Percentiles rank a stretch among this genome's conserved stretches.
These are phyloP conservation scores for Umbelopsis vinacea DNA, from an alignment of 192 early-diverging fungal species.

Conservation along the genomic window DNA sequence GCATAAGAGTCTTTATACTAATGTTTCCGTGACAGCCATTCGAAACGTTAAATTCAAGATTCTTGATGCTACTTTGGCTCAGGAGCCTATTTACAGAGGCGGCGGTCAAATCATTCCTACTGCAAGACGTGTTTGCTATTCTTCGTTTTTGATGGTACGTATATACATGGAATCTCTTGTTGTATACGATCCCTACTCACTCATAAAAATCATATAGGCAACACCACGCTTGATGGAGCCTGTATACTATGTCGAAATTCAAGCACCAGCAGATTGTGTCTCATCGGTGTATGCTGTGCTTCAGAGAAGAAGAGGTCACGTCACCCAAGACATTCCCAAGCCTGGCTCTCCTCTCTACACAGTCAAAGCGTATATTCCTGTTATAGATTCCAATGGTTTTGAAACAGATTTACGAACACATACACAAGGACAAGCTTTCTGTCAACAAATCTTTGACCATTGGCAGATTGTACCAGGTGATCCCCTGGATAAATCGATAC, in stretches of 20 bases:
- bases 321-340: slow-evolving; percentile 92
- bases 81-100: slow-evolving; percentile 89
- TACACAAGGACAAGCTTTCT: slow-evolving; percentile 97
- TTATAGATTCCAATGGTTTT: slow-evolving; percentile 95
- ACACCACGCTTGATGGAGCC: slow-evolving; percentile 98
- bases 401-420: slow-evolving; percentile 96
- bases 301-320: slow-evolving; percentile 90
- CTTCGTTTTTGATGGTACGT: slow-evolving; percentile 86
- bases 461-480: slow-evolving; percentile 99
- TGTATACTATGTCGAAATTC: slow-evolving; percentile 94
- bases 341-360: slow-evolving; percentile 93
- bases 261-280: slow-evolving; percentile 95
- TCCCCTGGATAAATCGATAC: slow-evolving; percentile 88
- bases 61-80: slow-evolving; percentile 81
- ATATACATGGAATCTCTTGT: neutral
- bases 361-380: slow-evolving; percentile 92
- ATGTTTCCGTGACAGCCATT: slow-evolving; percentile 64
- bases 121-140: slow-evolving; percentile 95
- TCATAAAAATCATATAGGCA: slow-evolving; percentile 55
- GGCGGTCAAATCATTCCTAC: slow-evolving; percentile 98
- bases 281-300: slow-evolving; percentile 94
- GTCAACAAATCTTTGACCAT: slow-evolving; percentile 97
- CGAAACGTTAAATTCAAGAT: slow-evolving; percentile 96
- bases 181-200: neutral
- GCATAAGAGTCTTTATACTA: neutral